Conservation (phyloP, 23 red algal genomes). For the Rhodosorus marinus region DNA sequence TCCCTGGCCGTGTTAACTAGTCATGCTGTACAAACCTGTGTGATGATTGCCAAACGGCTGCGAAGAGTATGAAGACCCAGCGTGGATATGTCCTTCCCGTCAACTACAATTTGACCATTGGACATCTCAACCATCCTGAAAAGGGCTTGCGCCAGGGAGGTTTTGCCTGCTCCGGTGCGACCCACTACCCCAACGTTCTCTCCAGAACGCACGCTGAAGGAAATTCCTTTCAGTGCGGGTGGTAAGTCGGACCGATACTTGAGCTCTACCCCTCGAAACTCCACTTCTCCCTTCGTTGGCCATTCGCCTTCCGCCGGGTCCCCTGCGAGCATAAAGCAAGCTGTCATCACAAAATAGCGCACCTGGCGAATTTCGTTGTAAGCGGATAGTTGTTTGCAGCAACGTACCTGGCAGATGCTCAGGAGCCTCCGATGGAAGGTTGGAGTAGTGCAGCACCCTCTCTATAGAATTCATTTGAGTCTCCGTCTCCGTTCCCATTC, state of each 20-base stretch:
- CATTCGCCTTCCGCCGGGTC: conserved; percentile 10
- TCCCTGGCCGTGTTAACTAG: no score
- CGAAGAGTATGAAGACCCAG: conserved; percentile 49
- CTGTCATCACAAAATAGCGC: no score
- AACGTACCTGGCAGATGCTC: background rate
- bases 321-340: no score
- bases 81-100: conserved; percentile 48
- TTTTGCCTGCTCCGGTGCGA: conserved; percentile 84
- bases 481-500: conserved; percentile 79
- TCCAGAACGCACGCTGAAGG: conserved; percentile 17
- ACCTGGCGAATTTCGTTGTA: no score
- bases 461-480: conserved; percentile 73
- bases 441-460: conserved; percentile 42
- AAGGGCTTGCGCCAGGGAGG: conserved; percentile 28
- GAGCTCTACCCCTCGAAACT: conserved; percentile 49
- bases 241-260: conserved; percentile 67
- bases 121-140: conserved; percentile 38
- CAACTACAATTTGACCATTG: conserved; percentile 38
- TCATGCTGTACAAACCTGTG: no score
- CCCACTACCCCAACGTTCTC: conserved; percentile 56
- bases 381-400: conserved; percentile 1
- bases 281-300: conserved; percentile 27
- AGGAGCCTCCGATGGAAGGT: background rate
- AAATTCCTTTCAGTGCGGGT: conserved; percentile 40
- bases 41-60: conserved; percentile 36